Percentiles rank a stretch among this genome's conserved stretches.
Evolutionary conservation across 192 early-diverging fungal genomes (phyloP).

Genomic region (Rhizophlyctis rosea): DNA sequence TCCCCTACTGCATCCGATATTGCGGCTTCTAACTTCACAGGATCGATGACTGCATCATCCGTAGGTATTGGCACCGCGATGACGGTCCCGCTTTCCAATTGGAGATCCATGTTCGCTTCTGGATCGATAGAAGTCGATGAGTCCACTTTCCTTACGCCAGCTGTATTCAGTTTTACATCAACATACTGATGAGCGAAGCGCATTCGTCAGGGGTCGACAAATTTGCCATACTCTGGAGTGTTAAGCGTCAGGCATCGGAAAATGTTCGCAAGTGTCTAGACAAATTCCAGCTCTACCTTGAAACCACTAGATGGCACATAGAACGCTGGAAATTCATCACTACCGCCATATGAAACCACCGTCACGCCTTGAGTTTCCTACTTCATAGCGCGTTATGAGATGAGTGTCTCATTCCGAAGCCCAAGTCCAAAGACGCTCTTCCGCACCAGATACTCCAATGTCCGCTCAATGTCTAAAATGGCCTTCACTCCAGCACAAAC

Average conservation of each 20-base stretch:
- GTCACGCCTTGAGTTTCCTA: conserved; percentile 91
- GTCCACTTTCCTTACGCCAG: too few species aligned
- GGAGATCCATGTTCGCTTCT: conserved; percentile 56
- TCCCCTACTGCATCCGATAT: conserved; percentile 72
- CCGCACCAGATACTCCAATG: conserved; percentile 80
- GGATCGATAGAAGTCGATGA: background rate
- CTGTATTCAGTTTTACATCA: too few species aligned
- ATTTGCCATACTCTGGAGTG: conserved; percentile 47
- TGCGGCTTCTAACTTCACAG: conserved; percentile 58
- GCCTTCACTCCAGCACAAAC: conserved; percentile 95
- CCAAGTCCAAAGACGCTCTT: background rate
- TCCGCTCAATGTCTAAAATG: conserved; percentile 91
- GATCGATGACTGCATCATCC: conserved; percentile 57
- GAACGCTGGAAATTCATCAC: conserved; percentile 82
- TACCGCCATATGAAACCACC: conserved; percentile 72
- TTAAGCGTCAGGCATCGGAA: background rate
- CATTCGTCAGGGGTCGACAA: conserved; percentile 48
- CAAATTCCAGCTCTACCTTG: conserved; percentile 26
- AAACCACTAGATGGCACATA: conserved; percentile 76
- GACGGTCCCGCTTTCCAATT: conserved; percentile 75
- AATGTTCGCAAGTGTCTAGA: too few species aligned
- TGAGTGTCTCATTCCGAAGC: conserved; percentile 69
- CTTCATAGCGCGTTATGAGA: conserved; percentile 77
- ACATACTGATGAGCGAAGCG: conserved; percentile 56
- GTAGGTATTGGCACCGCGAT: conserved; percentile 87